phyloP scores from a whole-genome alignment of 495 filamentous ascomycete genomes.

The Tuber calosporum region DNA sequence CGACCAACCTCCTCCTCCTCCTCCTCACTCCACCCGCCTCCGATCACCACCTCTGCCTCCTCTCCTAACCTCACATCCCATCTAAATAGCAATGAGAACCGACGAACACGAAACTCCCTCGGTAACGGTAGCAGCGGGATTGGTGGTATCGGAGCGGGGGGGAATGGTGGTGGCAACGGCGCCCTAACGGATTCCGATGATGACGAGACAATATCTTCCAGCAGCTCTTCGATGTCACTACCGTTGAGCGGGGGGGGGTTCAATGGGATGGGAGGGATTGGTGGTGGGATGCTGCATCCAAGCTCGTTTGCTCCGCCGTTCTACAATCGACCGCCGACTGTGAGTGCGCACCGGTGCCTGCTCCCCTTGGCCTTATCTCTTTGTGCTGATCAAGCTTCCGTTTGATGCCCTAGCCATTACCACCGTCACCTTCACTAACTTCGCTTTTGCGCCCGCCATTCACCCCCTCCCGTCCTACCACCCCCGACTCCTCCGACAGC shows the following conservation, averaged over 20 bases:
- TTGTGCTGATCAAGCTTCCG: constrained; percentile 6
- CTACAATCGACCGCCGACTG: constrained; percentile 76
- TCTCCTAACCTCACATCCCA: constrained; percentile 23
- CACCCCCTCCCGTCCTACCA: constrained; percentile 76
- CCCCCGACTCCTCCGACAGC: constrained; percentile 82
- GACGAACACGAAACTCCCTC: constrained; percentile 23
- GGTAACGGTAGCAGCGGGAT: constrained; percentile 8
- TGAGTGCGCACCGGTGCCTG: constrained; percentile 6
- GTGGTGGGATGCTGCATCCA: constrained; percentile 43
- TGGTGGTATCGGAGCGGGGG: constrained; percentile 8
- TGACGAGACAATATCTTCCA: constrained; percentile 30
- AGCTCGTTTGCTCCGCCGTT: constrained; percentile 76
- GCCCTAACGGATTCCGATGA: constrained; percentile 20
- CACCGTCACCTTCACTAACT: constrained; percentile 89
- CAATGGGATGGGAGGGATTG: constrained; percentile 7
- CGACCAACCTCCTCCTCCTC: constrained; percentile 13
- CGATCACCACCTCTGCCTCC: constrained; percentile 32
- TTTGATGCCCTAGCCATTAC: constrained; percentile 53
- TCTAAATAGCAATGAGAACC: constrained; percentile 15
- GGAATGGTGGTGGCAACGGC: constrained; percentile 1
- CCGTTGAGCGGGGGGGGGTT: constrained; percentile 25
- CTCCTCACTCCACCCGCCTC: constrained; percentile 31
- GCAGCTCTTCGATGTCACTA: constrained; percentile 27
- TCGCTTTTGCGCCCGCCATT: constrained; percentile 77
- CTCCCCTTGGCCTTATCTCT: not conserved